A percentile compares a stretch with the other conserved stretches of the same genome.
phyloP scores from a whole-genome alignment of 768 basidiomycete species.

The Leccinum uliginosum region DNA sequence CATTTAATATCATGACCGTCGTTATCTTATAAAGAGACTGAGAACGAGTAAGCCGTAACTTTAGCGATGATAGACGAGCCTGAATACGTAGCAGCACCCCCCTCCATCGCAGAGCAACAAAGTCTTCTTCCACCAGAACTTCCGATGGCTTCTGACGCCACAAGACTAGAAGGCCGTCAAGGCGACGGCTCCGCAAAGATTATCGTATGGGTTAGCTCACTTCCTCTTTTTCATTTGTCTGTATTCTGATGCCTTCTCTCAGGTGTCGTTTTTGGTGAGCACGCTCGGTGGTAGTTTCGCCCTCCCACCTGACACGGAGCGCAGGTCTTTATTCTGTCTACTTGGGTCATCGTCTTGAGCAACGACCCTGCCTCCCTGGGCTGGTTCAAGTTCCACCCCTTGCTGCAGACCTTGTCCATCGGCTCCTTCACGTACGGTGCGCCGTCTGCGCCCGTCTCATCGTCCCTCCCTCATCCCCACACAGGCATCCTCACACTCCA shows the following conservation, averaged over 20 bases:
- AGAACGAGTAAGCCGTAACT: too few relatives aligned
- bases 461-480: background rate
- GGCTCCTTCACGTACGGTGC: slow-evolving; percentile 59
- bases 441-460: background rate
- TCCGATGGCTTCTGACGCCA: slow-evolving; percentile 23
- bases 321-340: slow-evolving; percentile 38
- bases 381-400: slow-evolving; percentile 68
- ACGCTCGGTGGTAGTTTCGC: background rate
- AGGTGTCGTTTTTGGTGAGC: slow-evolving; percentile 22
- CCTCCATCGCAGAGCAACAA: background rate
- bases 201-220: slow-evolving; percentile 34
- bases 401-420: slow-evolving; percentile 56
- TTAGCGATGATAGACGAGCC: slow-evolving; percentile 3
- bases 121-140: background rate
- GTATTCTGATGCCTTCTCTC: background rate
- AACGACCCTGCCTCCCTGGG: slow-evolving; percentile 43
- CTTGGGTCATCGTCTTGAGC: slow-evolving; percentile 44
- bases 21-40: background rate
- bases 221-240: background rate
- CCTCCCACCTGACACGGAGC: slow-evolving; percentile 1
- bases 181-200: slow-evolving; percentile 35
- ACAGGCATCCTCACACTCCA: slow-evolving; percentile 76
- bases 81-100: background rate
- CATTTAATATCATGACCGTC: background rate
- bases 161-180: slow-evolving; percentile 35